Evolutionary conservation across 163 green algal species (phyloP), one percentile per base, ranked within the genome.

Genomic region (Volvox carteri): DNA sequence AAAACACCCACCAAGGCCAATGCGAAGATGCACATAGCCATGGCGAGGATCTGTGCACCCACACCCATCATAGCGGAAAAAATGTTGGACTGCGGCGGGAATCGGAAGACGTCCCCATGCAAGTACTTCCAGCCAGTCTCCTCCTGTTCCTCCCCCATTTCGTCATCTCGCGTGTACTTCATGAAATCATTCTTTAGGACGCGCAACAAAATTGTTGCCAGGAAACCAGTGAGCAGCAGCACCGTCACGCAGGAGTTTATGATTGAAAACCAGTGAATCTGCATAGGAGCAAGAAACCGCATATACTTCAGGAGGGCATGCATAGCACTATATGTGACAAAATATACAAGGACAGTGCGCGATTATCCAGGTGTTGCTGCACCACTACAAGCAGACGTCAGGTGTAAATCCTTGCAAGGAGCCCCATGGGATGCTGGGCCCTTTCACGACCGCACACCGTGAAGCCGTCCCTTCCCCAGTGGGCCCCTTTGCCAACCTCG

Each of bases 181-280:
- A 97, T 84, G 84, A 98, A 97, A 90, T 99, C 98, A 91, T 98
- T 96, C 90, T 98, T 98, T 44, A 99, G 95, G 84, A 99, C 95
- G 30, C 97, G 96, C 95, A 99, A 97, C 58, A 99, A 95, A 92
- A 99, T 99, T 84, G 98, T 99, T 56, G 98, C 97, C 86, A 99
- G 94, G 94, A 99, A 99, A 70, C 97, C 98, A 2, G 97, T 99
- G 68, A 99, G 96, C 91, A 99, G 95, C 90, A 99, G 95, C 90
- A 99, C 98, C 7, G 98, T 99, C 28, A 99, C 97, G 94, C 97
- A 99, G 52, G 91, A 97, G 96, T 99, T 99, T 91, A 99, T 97
- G 92, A 99, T 99, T 89, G 93, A 98, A 93, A 99, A 99, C 98
- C 98, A 99, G 95, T 99, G 98, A 92, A 99, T 99, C 96, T 99